Conservation (phyloP, 345 rosid species). For the Dipteronia dyeriana region DNA sequence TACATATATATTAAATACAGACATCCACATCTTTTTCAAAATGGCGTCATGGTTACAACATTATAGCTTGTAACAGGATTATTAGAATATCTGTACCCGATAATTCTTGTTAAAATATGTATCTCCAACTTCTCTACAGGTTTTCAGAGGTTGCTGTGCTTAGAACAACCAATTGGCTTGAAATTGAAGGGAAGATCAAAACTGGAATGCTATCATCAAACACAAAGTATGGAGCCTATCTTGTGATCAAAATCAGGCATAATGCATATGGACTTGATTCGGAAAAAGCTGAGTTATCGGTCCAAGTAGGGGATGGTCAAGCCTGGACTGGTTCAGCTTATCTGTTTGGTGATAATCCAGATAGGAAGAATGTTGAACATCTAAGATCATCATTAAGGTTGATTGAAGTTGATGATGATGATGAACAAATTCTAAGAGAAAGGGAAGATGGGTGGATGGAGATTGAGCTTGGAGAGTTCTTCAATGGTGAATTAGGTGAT, state of each 20-base stretch:
- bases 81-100: too few relatives aligned
- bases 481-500: constrained; percentile 31
- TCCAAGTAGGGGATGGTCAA: constrained; percentile 24
- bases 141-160: constrained; percentile 44
- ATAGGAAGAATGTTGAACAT: neutral
- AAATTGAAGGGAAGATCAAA: constrained; percentile 37
- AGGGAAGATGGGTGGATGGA: constrained; percentile 79
- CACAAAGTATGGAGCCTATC: constrained; percentile 46
- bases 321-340: constrained; percentile 11
- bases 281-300: constrained; percentile 26
- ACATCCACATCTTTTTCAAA: too few relatives aligned
- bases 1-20: too few relatives aligned
- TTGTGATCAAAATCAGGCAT: constrained; percentile 26
- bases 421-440: constrained; percentile 23
- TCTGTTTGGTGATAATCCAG: neutral
- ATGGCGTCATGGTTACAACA: too few relatives aligned
- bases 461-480: constrained; percentile 70
- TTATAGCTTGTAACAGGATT: too few relatives aligned
- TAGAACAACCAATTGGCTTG: constrained; percentile 42
- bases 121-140: constrained; percentile 18
- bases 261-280: constrained; percentile 43
- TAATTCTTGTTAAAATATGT: neutral
- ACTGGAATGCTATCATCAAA: constrained; percentile 33
- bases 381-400: constrained; percentile 11
- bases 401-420: constrained; percentile 8